Conservation (phyloP, 257 asterid species). For the Rehmannia glutinosa region DNA sequence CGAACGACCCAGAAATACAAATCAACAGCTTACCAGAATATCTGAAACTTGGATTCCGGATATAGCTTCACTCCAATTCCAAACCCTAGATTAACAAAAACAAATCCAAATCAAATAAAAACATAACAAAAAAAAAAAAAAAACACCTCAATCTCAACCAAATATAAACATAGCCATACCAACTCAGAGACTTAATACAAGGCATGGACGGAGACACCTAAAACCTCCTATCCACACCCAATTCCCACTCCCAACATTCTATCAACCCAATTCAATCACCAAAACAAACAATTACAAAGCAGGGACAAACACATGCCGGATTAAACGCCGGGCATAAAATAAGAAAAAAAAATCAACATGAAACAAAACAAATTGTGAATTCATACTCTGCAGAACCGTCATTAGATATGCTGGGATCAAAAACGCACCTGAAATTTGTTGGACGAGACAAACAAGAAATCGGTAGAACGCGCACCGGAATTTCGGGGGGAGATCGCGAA, state of each 20-base stretch:
- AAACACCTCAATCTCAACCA: constrained; percentile 5
- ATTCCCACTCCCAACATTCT: constrained; percentile 19
- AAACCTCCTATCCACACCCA: neutral
- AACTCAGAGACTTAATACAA: constrained; percentile 17
- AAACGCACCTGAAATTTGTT: constrained; percentile 33
- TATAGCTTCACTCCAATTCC: constrained; percentile 30
- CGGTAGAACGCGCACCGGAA: constrained; percentile 14
- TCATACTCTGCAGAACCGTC: neutral
- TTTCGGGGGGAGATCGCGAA: constrained; percentile 26
- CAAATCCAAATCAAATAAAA: constrained; percentile 9
- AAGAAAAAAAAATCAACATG: neutral
- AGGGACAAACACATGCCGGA: neutral
- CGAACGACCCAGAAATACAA: constrained; percentile 20
- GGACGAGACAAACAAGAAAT: constrained; percentile 13
- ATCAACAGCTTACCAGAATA: constrained; percentile 9
- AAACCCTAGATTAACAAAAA: constrained; percentile 36
- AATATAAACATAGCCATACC: neutral
- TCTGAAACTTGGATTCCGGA: constrained; percentile 11
- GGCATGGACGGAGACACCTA: neutral
- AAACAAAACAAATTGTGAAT: neutral
- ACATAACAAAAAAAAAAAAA: neutral
- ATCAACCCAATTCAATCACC: constrained; percentile 24
- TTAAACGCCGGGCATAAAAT: neutral
- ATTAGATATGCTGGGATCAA: constrained; percentile 17
- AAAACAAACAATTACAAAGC: neutral